Percentiles rank a stretch among this genome's conserved stretches.
Evolutionary conservation across 2,329 filamentous ascomycete genomes (phyloP).

Genomic region (Diaporthe ampelina): DNA sequence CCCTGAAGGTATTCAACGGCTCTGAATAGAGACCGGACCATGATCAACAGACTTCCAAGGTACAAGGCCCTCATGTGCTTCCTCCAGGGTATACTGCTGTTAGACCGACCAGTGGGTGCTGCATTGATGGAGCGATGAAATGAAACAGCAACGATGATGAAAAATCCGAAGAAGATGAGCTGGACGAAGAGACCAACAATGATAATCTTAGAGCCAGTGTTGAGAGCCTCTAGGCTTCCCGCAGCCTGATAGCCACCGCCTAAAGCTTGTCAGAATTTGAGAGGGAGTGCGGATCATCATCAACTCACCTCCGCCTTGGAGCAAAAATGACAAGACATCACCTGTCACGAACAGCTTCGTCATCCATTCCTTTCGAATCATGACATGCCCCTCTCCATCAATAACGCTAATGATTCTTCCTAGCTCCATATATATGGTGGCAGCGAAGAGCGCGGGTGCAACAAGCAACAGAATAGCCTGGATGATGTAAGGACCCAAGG

Average conservation of each 20-base stretch:
- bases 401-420: slow-evolving; percentile 29
- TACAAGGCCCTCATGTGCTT: slow-evolving; percentile 39
- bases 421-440: slow-evolving; percentile 37
- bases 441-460: slow-evolving; percentile 33
- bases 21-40: slow-evolving; percentile 53
- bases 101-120: slow-evolving; percentile 22
- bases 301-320: slow-evolving; percentile 18
- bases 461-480: slow-evolving; percentile 34
- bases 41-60: slow-evolving; percentile 47
- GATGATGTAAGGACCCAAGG: slow-evolving; percentile 25
- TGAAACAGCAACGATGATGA: slow-evolving; percentile 56
- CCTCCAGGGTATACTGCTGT: slow-evolving; percentile 45
- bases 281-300: neutral
- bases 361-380: slow-evolving; percentile 24
- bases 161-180: slow-evolving; percentile 64
- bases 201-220: slow-evolving; percentile 43
- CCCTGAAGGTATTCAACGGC: slow-evolving; percentile 59
- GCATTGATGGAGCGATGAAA: slow-evolving; percentile 58
- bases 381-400: slow-evolving; percentile 13
- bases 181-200: slow-evolving; percentile 61
- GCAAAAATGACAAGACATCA: slow-evolving; percentile 31
- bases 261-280: neutral
- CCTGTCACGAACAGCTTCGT: slow-evolving; percentile 35
- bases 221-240: slow-evolving; percentile 34
- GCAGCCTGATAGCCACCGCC: slow-evolving; percentile 8